phyloP scores from a whole-genome alignment of 106 monocot species.

The Phalaenopsis equestris region DNA sequence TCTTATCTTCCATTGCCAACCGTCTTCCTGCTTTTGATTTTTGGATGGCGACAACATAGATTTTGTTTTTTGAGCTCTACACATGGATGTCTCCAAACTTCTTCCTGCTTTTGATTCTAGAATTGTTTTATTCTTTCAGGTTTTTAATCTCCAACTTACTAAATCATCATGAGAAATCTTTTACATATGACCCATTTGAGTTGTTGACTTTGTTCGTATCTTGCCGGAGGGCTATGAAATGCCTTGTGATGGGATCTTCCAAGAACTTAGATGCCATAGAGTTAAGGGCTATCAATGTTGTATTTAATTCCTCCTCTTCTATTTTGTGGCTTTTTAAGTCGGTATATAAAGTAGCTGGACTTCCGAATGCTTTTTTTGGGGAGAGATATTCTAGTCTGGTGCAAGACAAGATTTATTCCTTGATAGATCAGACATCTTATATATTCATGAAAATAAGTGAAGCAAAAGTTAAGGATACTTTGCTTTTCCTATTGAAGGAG shows the following conservation, averaged over 20 bases:
- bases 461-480: slow-evolving; percentile 13
- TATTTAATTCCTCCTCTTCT: slow-evolving; percentile 27
- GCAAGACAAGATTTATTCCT: slow-evolving; percentile 30
- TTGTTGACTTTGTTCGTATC: slow-evolving; percentile 58
- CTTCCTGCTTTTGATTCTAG: neutral
- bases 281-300: slow-evolving; percentile 9
- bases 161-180: slow-evolving; percentile 15
- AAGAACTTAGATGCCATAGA: slow-evolving; percentile 9
- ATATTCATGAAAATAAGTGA: slow-evolving; percentile 39
- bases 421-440: slow-evolving; percentile 68
- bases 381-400: slow-evolving; percentile 15
- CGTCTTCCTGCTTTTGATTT: neutral
- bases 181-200: slow-evolving; percentile 19
- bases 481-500: slow-evolving; percentile 11
- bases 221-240: slow-evolving; percentile 74
- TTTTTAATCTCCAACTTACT: slow-evolving; percentile 34
- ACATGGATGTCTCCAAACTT: neutral
- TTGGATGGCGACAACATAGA: neutral
- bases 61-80: neutral
- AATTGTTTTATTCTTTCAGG: slow-evolving; percentile 29
- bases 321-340: slow-evolving; percentile 70
- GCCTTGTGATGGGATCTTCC: slow-evolving; percentile 29
- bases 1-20: neutral
- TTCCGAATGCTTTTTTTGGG: slow-evolving; percentile 22
- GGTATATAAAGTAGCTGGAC: slow-evolving; percentile 27